Base-by-base conservation (phyloP, 2,329 filamentous ascomycete genomes). In the Trichoderma aggressivum region DNA sequence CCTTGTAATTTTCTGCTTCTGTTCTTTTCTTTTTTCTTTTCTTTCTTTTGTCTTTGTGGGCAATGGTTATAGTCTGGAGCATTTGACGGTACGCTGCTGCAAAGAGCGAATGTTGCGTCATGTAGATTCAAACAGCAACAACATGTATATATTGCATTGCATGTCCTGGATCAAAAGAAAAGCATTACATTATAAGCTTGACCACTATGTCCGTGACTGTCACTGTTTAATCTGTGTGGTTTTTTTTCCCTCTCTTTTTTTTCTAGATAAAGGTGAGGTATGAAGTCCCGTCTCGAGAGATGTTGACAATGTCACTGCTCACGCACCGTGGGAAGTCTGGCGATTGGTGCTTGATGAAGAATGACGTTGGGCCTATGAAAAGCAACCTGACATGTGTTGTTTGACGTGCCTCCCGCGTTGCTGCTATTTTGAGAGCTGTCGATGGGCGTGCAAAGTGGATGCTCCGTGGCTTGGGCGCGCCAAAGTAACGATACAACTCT, bases 41-140 rank as follows among this genome's bases (percentile, higher is more conserved):
- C 26, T 60, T 34, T 6, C 24, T 34, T 36, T n/a, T 21, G 11
- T 68, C 18, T 65, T 50, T 18, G 56, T 36, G 39, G 55, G 56
- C 56, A 21, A 53, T 36, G 65, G 55, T 26, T 47, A 69, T 53
- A 34, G 65, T 61, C 32, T 21, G 65, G 65, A 61, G 65, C 39
- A 69, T 69, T 61, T 69, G 65, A 32, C 24, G 65, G 55, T 61
- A 43, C 65, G 65, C 65, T 53, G 55, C 56, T 69, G 65, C 65
- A 69, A 53, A 69, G 56, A 61, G 56, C 56, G 56, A 69, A 69
- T 36, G 65, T 61, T 69, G 56, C 56, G 65, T 61, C 65, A 68
- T 53, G 56, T 60, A 39, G 36, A 36, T 69, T 53, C 65, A 61
- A 69, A 50, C 56, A 53, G 65, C 56, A 50, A 56, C 47, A 66